Percentiles rank a stretch among this genome's conserved stretches.
phyloP scores from a whole-genome alignment of 1,139 yeast genomes.

The Oligophagozyma castellii region DNA sequence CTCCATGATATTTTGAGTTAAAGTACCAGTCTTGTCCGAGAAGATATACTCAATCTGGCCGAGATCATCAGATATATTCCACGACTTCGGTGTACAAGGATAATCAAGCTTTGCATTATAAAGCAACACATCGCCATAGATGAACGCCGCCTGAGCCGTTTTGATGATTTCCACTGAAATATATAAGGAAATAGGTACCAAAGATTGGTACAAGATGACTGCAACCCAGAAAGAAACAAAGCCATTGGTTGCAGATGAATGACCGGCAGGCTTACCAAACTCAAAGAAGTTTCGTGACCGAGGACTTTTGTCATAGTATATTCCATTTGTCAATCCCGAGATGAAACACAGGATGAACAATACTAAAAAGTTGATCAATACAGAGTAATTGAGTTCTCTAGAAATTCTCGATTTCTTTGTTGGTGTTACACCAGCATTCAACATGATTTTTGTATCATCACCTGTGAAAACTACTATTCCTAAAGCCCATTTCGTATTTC shows the following conservation, averaged over 20 bases:
- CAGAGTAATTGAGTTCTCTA: constrained; percentile 70
- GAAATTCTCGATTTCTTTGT: constrained; percentile 76
- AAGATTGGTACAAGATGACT: constrained; percentile 74
- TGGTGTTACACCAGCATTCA: constrained; percentile 88
- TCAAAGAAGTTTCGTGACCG: constrained; percentile 63
- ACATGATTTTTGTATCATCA: constrained; percentile 79
- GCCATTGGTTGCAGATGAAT: constrained; percentile 64
- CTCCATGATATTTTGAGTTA: constrained; percentile 95
- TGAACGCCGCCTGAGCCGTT: constrained; percentile 87
- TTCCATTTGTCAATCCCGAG: constrained; percentile 73
- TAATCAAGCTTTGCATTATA: constrained; percentile 75
- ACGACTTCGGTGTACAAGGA: constrained; percentile 91
- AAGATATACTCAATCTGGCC: constrained; percentile 95
- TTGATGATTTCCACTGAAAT: constrained; percentile 92
- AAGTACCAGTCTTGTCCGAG: constrained; percentile 93
- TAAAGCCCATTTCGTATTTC: constrained; percentile 90
- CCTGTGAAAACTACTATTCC: constrained; percentile 89
- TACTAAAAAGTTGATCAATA: constrained; percentile 60
- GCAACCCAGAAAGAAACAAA: constrained; percentile 78
- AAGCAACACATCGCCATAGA: constrained; percentile 77
- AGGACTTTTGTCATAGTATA: constrained; percentile 39
- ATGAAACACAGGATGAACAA: constrained; percentile 69
- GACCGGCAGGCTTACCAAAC: constrained; percentile 42
- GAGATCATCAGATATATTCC: constrained; percentile 94
- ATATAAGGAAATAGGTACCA: constrained; percentile 90